phyloP scores from a whole-genome alignment of 208 protist genomes.

The Leishmania braziliensis region DNA sequence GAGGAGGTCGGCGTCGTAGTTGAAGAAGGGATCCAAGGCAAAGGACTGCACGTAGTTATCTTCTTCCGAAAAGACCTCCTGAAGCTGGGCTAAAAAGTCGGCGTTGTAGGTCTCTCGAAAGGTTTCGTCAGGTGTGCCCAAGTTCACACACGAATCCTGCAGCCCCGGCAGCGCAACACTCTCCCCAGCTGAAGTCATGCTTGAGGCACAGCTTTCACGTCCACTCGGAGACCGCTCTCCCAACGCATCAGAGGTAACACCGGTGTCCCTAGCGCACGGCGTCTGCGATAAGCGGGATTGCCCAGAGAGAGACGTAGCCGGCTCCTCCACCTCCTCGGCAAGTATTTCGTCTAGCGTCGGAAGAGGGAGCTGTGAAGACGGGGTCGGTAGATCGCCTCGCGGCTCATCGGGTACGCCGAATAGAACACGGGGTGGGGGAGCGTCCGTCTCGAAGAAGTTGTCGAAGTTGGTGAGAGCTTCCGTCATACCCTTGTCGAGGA shows the following conservation, averaged over 20 bases:
- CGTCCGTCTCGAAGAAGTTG: conserved; percentile 40
- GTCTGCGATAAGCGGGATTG: neutral
- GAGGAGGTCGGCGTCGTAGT: conserved; percentile 65
- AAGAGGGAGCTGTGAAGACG: neutral
- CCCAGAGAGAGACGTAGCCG: too few species aligned
- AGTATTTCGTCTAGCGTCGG: conserved; percentile 35
- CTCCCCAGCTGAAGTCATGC: neutral
- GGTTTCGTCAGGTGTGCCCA: too few species aligned
- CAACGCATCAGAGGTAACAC: neutral
- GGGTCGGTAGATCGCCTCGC: neutral
- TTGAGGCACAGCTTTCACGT: neutral
- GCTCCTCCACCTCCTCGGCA: neutral
- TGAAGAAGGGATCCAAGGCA: conserved; percentile 51
- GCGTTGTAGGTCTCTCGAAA: neutral
- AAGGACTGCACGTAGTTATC: conserved; percentile 60
- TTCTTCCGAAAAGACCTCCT: conserved; percentile 21
- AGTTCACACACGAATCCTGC: neutral
- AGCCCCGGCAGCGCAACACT: conserved; percentile 12
- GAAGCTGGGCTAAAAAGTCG: conserved; percentile 6
- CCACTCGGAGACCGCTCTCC: neutral
- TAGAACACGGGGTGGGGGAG: neutral
- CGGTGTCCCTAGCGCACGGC: neutral
- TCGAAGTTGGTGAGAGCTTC: conserved; percentile 50
- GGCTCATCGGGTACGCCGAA: neutral
- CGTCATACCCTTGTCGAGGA: conserved; percentile 38